A percentile compares a stretch with the other conserved stretches of the same genome.
Evolutionary conservation across 495 filamentous ascomycete species (phyloP).

Genomic region (Aspergillus asperescens): DNA sequence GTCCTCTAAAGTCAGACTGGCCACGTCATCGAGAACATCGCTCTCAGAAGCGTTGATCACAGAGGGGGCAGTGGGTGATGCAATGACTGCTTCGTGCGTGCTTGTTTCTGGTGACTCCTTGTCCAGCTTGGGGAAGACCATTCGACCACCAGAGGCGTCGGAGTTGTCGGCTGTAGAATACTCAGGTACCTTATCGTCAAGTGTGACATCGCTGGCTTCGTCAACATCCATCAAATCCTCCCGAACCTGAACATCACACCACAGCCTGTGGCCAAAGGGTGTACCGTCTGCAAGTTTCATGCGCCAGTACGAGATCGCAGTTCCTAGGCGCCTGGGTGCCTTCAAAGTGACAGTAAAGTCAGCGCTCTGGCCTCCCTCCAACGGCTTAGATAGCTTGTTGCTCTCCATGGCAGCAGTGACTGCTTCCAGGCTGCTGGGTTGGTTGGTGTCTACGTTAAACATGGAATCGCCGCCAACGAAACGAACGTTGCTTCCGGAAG

Average conservation of each 20-base stretch:
- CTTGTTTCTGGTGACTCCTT: constrained; percentile 87
- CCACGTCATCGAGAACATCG: constrained; percentile 61
- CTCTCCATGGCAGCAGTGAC: constrained; percentile 72
- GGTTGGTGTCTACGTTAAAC: constrained; percentile 75
- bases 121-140: constrained; percentile 96
- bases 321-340: constrained; percentile 65
- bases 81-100: constrained; percentile 55
- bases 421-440: constrained; percentile 66
- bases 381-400: constrained; percentile 62
- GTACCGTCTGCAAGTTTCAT: constrained; percentile 74
- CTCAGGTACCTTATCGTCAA: constrained; percentile 21
- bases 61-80: constrained; percentile 28
- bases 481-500: constrained; percentile 81
- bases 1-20: constrained; percentile 59
- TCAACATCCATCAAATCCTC: constrained; percentile 12
- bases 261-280: constrained; percentile 86
- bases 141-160: constrained; percentile 52
- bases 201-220: constrained; percentile 6
- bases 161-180: constrained; percentile 16
- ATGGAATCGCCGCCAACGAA: constrained; percentile 93
- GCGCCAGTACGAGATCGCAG: constrained; percentile 92
- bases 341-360: constrained; percentile 82
- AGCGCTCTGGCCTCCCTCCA: constrained; percentile 66
- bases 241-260: constrained; percentile 83
- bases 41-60: constrained; percentile 42